These are phyloP conservation scores for Tuber microsphaerosporum DNA, from an alignment of 495 filamentous ascomycete species.

Conservation along the genomic window DNA sequence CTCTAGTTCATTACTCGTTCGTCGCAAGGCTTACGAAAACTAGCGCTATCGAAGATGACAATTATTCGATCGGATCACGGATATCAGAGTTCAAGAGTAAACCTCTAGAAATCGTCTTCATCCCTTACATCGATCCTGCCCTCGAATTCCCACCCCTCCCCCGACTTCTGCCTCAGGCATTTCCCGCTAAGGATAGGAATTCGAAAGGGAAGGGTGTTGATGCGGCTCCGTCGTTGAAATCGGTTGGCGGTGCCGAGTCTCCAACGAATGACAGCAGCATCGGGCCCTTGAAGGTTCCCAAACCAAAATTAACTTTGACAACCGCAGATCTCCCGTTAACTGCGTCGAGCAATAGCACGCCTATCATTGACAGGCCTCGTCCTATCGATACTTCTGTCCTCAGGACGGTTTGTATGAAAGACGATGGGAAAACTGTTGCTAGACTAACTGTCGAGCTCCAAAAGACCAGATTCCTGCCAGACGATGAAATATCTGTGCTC, in stretches of 20 bases:
- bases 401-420: slow-evolving; percentile 26
- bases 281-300: slow-evolving; percentile 20
- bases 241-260: neutral
- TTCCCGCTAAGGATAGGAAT: slow-evolving; percentile 15
- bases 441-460: slow-evolving; percentile 39
- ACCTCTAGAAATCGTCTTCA: slow-evolving; percentile 38
- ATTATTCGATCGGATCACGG: slow-evolving; percentile 9
- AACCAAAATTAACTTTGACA: slow-evolving; percentile 40
- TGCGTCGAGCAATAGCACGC: slow-evolving; percentile 38
- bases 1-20: slow-evolving; percentile 37
- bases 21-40: slow-evolving; percentile 26
- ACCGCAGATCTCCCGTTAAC: slow-evolving; percentile 36
- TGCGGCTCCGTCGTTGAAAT: slow-evolving; percentile 7
- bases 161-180: neutral
- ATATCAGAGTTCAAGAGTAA: slow-evolving; percentile 32
- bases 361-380: slow-evolving; percentile 35
- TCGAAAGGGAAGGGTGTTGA: slow-evolving; percentile 29
- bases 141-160: slow-evolving; percentile 27
- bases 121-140: slow-evolving; percentile 39
- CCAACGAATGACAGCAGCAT: slow-evolving; percentile 5
- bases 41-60: slow-evolving; percentile 10
- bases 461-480: slow-evolving; percentile 37
- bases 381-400: slow-evolving; percentile 25
- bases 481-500: slow-evolving; percentile 32
- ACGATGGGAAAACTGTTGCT: slow-evolving; percentile 35